Conservation (phyloP, 768 basidiomycete genomes). For the Hortiboletus flavorubellus region DNA sequence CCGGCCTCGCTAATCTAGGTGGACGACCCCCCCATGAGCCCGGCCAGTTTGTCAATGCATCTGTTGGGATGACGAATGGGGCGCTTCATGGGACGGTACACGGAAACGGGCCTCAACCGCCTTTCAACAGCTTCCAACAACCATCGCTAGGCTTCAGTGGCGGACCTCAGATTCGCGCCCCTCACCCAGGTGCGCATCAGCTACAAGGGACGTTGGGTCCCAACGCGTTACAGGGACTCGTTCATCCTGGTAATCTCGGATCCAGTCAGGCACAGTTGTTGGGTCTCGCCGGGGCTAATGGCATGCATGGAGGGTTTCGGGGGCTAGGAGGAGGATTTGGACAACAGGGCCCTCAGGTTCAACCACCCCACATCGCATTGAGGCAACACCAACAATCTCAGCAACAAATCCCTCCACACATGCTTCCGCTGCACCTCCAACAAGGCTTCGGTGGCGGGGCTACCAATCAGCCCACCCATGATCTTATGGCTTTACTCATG, state of each 20-base stretch:
- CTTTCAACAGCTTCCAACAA: constrained; percentile 53
- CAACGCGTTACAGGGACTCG: constrained; percentile 50
- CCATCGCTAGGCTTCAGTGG: constrained; percentile 44
- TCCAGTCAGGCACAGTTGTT: constrained; percentile 47
- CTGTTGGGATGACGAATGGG: constrained; percentile 45
- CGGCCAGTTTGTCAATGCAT: constrained; percentile 49
- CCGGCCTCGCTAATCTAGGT: constrained; percentile 78
- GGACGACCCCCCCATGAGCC: constrained; percentile 80
- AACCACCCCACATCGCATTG: constrained; percentile 29
- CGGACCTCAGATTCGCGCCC: constrained; percentile 46
- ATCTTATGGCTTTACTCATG: constrained; percentile 84
- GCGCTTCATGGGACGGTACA: constrained; percentile 47
- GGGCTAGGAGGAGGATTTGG: constrained; percentile 43
- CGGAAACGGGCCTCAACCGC: constrained; percentile 43
- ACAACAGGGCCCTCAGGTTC: constrained; percentile 32
- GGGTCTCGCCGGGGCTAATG: constrained; percentile 44
- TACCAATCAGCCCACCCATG: constrained; percentile 59
- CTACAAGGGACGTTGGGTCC: constrained; percentile 45
- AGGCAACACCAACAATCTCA: constrained; percentile 36
- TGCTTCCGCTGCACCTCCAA: constrained; percentile 56
- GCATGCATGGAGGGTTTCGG: constrained; percentile 44
- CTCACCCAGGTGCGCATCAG: constrained; percentile 45
- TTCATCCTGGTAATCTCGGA: constrained; percentile 51
- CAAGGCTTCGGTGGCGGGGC: constrained; percentile 46
- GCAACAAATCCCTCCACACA: constrained; percentile 54